A percentile compares a stretch with the other conserved stretches of the same genome.
Conservation (phyloP, 1,139 yeast genomes). For the Diutina mesorugosa region DNA sequence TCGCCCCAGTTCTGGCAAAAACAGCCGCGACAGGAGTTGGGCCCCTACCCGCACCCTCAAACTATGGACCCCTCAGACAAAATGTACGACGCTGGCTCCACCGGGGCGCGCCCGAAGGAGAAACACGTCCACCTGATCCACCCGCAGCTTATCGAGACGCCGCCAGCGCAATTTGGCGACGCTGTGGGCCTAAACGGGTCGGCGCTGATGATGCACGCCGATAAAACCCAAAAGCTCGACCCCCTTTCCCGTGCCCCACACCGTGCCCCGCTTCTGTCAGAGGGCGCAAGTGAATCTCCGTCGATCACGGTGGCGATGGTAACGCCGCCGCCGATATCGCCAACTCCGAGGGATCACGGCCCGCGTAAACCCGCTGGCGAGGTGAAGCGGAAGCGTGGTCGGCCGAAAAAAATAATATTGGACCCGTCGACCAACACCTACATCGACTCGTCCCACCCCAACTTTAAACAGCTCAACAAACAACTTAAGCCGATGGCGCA, state of each 20-base stretch:
- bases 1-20: background rate
- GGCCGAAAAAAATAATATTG: constrained; percentile 30
- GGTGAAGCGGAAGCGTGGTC: constrained; percentile 27
- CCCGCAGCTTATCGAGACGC: background rate
- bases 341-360: background rate
- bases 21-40: background rate
- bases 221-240: background rate
- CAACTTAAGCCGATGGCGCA: constrained; percentile 12
- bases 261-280: background rate
- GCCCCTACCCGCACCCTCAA: background rate
- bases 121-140: background rate
- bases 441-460: constrained; percentile 32
- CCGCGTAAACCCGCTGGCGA: constrained; percentile 6
- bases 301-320: background rate
- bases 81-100: background rate
- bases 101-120: background rate
- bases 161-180: background rate
- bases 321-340: background rate
- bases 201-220: background rate
- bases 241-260: background rate
- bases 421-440: constrained; percentile 30
- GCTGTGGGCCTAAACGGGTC: background rate
- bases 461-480: constrained; percentile 27
- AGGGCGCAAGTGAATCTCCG: background rate
- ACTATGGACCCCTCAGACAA: too few relatives aligned